Conservation (phyloP, 2,329 filamentous ascomycete species). For the Nigrospora oryzae region DNA sequence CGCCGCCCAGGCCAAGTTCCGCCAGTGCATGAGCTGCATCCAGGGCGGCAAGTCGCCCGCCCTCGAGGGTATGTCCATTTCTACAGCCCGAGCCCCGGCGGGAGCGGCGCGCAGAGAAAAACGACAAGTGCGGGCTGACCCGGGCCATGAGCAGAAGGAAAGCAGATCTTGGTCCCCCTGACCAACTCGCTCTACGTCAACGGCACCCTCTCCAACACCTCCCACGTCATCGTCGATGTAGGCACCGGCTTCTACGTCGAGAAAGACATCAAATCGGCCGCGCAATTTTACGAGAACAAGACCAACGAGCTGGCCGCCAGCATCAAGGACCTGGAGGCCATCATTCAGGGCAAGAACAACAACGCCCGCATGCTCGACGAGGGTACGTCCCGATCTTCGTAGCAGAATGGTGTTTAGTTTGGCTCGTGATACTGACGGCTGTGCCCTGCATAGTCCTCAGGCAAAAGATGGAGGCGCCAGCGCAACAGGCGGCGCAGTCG, state of each 20-base stretch:
- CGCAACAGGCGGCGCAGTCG: conserved; percentile 8
- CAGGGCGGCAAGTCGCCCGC: conserved; percentile 40
- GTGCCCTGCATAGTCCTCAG: conserved; percentile 24
- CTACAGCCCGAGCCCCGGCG: background rate
- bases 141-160: conserved; percentile 20
- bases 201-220: conserved; percentile 65
- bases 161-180: conserved; percentile 77
- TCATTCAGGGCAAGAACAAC: conserved; percentile 64
- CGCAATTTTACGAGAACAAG: conserved; percentile 49
- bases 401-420: conserved; percentile 11
- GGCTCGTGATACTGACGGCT: background rate
- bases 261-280: conserved; percentile 43
- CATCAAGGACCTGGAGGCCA: conserved; percentile 47
- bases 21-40: conserved; percentile 78
- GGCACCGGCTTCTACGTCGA: conserved; percentile 78
- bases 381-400: conserved; percentile 36
- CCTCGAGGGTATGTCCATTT: conserved; percentile 14
- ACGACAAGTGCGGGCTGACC: background rate
- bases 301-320: conserved; percentile 43
- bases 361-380: conserved; percentile 86
- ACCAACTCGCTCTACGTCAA: conserved; percentile 93
- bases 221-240: conserved; percentile 81
- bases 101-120: background rate
- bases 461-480: conserved; percentile 29
- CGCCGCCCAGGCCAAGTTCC: conserved; percentile 83